Percentiles rank a stretch among this genome's conserved stretches.
Conservation (phyloP, 2,329 filamentous ascomycete genomes). For the Penicillium sp. region DNA sequence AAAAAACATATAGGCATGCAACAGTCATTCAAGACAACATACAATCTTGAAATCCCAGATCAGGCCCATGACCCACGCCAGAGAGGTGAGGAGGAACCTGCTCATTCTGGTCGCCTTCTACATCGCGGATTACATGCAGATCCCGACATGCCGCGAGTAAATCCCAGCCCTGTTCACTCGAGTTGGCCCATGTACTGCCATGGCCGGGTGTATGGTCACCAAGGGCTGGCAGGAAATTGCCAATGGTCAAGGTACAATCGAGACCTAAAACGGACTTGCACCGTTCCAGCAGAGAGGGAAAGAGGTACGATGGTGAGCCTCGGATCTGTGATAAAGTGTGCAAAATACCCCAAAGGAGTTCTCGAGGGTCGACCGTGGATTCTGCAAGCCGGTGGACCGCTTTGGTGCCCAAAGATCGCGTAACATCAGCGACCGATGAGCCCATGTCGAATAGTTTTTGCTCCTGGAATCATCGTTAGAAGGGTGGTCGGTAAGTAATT, state of each 20-base stretch:
- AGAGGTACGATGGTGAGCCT: constrained; percentile 47
- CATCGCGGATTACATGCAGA: constrained; percentile 12
- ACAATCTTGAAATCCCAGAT: constrained; percentile 19
- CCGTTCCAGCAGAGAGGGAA: constrained; percentile 41
- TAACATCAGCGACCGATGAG: constrained; percentile 42
- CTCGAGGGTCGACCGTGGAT: constrained; percentile 39
- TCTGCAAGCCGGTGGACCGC: constrained; percentile 39
- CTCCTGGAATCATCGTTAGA: constrained; percentile 34
- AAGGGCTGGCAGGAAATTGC: constrained; percentile 37
- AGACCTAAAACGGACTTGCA: constrained; percentile 41
- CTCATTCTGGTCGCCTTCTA: constrained; percentile 18
- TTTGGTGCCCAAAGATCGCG: constrained; percentile 39
- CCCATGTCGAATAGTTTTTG: constrained; percentile 48
- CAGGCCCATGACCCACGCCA: constrained; percentile 5
- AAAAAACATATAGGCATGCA: neutral
- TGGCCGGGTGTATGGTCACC: constrained; percentile 20
- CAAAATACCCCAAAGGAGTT: constrained; percentile 49
- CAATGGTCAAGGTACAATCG: constrained; percentile 38
- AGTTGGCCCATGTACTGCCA: constrained; percentile 22
- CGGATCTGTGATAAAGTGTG: constrained; percentile 46
- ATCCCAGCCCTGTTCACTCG: constrained; percentile 27
- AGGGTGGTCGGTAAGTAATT: neutral
- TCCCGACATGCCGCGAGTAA: constrained; percentile 14
- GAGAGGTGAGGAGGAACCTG: constrained; percentile 11
- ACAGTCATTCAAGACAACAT: constrained; percentile 12